phyloP scores from a whole-genome alignment of 2,329 filamentous ascomycete genomes.

The Macrophomina tecta region DNA sequence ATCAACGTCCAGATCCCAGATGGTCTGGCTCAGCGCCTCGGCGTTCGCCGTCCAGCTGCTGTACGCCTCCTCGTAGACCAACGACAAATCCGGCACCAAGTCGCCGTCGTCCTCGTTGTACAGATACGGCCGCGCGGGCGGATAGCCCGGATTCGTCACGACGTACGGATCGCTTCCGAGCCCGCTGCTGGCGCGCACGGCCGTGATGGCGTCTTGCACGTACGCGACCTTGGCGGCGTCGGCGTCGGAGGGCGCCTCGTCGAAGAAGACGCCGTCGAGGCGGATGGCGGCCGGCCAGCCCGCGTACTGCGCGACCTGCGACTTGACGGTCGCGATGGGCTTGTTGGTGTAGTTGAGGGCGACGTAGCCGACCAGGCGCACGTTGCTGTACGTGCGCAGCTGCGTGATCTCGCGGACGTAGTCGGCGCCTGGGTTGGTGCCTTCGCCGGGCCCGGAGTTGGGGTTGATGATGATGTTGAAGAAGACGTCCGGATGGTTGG shows the following conservation, averaged over 20 bases:
- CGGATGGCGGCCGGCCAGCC: neutral
- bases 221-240: neutral
- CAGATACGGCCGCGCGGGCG: constrained; percentile 5
- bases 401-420: constrained; percentile 10
- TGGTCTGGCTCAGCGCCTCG: neutral
- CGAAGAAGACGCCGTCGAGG: constrained; percentile 19
- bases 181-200: neutral
- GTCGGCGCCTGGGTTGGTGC: neutral
- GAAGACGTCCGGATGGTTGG: neutral
- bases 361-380: constrained; percentile 58
- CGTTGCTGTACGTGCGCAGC: constrained; percentile 61
- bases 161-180: neutral
- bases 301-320: constrained; percentile 10
- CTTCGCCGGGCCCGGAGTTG: neutral
- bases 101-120: neutral
- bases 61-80: constrained; percentile 13
- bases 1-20: constrained; percentile 3
- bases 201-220: neutral
- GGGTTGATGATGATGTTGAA: constrained; percentile 21
- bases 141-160: constrained; percentile 12
- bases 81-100: constrained; percentile 7
- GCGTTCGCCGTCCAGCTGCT: neutral
- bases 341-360: constrained; percentile 59
- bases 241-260: constrained; percentile 5
- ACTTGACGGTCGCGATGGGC: constrained; percentile 63